phyloP scores from a whole-genome alignment of 2,329 filamentous ascomycete species.

The Cercospora zeae-maydis region DNA sequence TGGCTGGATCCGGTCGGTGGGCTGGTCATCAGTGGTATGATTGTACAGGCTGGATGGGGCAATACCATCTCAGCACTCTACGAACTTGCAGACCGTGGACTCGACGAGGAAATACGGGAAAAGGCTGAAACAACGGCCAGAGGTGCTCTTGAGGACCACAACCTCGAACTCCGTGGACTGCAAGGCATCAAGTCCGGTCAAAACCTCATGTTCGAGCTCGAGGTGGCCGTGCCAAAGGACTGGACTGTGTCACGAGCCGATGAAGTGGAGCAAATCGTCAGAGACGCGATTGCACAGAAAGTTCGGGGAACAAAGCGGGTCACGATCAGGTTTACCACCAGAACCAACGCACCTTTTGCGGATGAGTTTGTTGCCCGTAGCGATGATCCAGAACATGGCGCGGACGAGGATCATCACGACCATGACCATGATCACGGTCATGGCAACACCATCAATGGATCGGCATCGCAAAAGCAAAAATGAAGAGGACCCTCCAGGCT shows the following conservation, averaged over 20 bases:
- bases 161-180: conserved; percentile 69
- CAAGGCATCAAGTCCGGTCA: conserved; percentile 93
- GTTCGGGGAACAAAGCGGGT: conserved; percentile 82
- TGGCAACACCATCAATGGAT: conserved; percentile 11
- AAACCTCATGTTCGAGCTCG: conserved; percentile 90
- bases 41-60: conserved; percentile 81
- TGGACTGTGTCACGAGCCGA: conserved; percentile 73
- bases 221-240: conserved; percentile 70
- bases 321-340: conserved; percentile 73
- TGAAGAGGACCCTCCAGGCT: conserved; percentile 2
- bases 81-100: conserved; percentile 85
- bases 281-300: conserved; percentile 67
- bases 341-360: conserved; percentile 51
- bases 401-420: conserved; percentile 22
- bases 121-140: conserved; percentile 63
- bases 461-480: conserved; percentile 21
- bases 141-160: conserved; percentile 22
- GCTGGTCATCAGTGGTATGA: conserved; percentile 86
- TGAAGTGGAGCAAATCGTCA: conserved; percentile 68
- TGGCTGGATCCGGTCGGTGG: conserved; percentile 96
- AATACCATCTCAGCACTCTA: conserved; percentile 80
- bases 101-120: conserved; percentile 77
- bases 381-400: conserved; percentile 16
- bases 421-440: conserved; percentile 31
- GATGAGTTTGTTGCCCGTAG: conserved; percentile 59